Evolutionary conservation across 768 basidiomycete species (phyloP), one percentile per base, ranked within the genome.

Genomic region (Russula griseocarnosa): DNA sequence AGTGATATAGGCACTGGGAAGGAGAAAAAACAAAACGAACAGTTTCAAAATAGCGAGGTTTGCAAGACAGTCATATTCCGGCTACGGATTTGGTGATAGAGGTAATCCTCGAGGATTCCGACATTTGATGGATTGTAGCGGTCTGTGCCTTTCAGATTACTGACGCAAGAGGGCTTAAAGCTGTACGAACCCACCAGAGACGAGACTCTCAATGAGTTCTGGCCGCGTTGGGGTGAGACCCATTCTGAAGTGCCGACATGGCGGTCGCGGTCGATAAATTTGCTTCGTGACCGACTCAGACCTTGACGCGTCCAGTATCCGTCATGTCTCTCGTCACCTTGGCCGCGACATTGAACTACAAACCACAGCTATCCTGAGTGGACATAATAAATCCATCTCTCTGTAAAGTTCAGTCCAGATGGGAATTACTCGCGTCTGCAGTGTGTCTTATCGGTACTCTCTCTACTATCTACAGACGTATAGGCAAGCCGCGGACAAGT

Each of bases 81-180:
- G 70, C 85, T 88, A 69, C 89, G 83, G 67, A 94, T 92, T 76
- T 99, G 96, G 74, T 92, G 88, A 75, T 92, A 92, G 64, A 98
- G 86, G 77, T 98, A 98, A 73, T 98, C 96, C 77, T 98, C 96
- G 63, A 98, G 86, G 69, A 94, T 90, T 42, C 85, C 80, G 63
- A 96, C 86, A 74, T 98, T 98, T 58, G 88, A 87, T 49, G 96
- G 96, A 77, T 98, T 98, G 76, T 98, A 98, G 63, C 96, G 88
- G 80, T 98, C 96, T 97, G 62, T 30, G 10, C 58, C 34, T n/a
- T 9, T 40, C 26, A 24, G 55, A 9, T 4, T 22, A n/a, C 34
- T 16, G 18, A 26, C 26, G 32, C 22, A 52, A 8, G 51, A 14
- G 4, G 3, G 32, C 57, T 51, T 36, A 26, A 54, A 18, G 18